Evolutionary conservation across 352 stramenopile genomes (phyloP), one percentile per base, ranked within the genome.

Genomic region (Lagenidium giganteum): DNA sequence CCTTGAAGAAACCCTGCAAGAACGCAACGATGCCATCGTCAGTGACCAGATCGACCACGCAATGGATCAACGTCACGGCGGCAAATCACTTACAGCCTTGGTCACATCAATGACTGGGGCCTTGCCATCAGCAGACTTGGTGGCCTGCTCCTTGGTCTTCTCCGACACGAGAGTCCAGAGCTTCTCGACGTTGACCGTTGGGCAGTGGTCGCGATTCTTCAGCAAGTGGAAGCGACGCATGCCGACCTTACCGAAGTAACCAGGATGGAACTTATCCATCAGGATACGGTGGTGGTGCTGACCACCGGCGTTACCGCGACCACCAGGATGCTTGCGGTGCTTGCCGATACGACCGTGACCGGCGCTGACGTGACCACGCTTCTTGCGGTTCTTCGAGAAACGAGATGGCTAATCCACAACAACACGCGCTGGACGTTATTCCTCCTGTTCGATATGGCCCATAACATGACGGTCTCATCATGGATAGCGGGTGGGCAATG

Each of bases 181-280:
- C 70, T 98, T 97, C 79, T 99, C 97, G 61, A 99, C 66, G 81
- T 99, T 99, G 54, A 99, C 82, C 23, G 95, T 98, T 33, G 96
- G 96, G 72, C 94, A 98, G 87, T 97, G 97, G 49, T 81, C 78
- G 45, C 95, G 79, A 83, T 99, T 99, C 50, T 83, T 85, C 54
- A 99, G 80, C 42, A 98, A 33, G 69, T 99, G 97, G 77, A 98
- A 99, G 47, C 98, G 96, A 62, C 97, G 91, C 97, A 99, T 99
- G 95, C 97, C 97, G 54, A 99, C 96, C 87, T 99, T 99, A 93
- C 97, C 97, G 65, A 99, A 99, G 87, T 99, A 99, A 96, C 97
- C 97, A 73, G 97, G 96, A 70, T 99, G 96, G 74, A 98, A 99
- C 85, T 99, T 99, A 88, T 99, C 97, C 67, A 99, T 97, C 35